Base-by-base conservation (phyloP, 441 rosid species). In the Populus tomentosa region DNA sequence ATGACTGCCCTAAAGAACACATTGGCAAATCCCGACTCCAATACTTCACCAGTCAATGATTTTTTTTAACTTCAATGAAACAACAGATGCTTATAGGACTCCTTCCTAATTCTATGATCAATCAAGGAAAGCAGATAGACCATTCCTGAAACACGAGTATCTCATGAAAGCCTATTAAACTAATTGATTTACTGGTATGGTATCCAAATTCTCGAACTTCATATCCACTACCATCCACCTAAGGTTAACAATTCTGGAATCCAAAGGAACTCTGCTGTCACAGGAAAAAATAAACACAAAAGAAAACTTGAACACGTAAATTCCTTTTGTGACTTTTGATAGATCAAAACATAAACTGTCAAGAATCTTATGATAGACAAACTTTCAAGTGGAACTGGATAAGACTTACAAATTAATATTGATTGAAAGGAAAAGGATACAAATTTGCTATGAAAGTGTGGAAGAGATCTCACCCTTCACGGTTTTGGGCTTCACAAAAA, bases 401-500 rank as follows among this genome's bases (percentile, higher is more conserved):
- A 46, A 46, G 13, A 46, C 13, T 14, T 46, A 46, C 6, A 14
- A 46, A 14, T 46, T 14, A 46, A 14, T 46, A 46, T 46, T 46
- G 56, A 46, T 46, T 46, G 20, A 46, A 16, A 26, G 50, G 46
- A 62, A 69, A 28, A 26, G n/a, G 50, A 21, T 61, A 21, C 23
- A 62, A 23, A 10, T 8, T 23, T 11, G 46, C 9, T 46, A 50
- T 18, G 23, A 11, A 32, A 16, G 14, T 33, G 33, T 67, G 8
- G 10, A 7, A 18, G 2, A 69, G 71, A 68, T 77, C 94, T 87
- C 68, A 93, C 96, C 90, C 92, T 79, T 91, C 91, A 56, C 78
- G 87, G 80, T 88, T 89, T 80, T 90, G 91, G 65, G 83, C 79
- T 70, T 93, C 95, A 3, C 95, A 90, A 82, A 32, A 86, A 70